Conservation (phyloP, 2,329 filamentous ascomycete genomes). For the Cercospora citrullina region DNA sequence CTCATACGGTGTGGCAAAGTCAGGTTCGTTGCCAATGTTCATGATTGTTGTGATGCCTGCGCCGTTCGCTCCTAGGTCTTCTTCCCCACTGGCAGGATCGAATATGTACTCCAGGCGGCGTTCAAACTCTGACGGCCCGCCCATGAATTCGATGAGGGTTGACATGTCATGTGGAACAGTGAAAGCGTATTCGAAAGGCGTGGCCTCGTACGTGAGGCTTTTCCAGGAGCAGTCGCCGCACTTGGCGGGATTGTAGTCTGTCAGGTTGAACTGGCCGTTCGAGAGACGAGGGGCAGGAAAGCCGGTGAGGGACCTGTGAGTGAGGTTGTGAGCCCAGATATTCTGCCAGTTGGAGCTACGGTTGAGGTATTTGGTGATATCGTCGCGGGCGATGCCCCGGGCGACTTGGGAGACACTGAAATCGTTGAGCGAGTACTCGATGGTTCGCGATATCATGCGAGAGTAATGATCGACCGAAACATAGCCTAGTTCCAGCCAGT, state of each 20-base stretch:
- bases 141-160: slow-evolving; percentile 47
- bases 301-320: slow-evolving; percentile 39
- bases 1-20: slow-evolving; percentile 38
- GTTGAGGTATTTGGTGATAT: slow-evolving; percentile 42
- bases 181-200: slow-evolving; percentile 48
- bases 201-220: slow-evolving; percentile 46
- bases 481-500: slow-evolving; percentile 48
- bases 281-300: slow-evolving; percentile 35
- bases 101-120: slow-evolving; percentile 46
- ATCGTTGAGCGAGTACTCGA: slow-evolving; percentile 49
- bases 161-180: slow-evolving; percentile 47
- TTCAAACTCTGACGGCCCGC: slow-evolving; percentile 43
- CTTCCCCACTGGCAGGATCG: slow-evolving; percentile 40
- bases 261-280: slow-evolving; percentile 35
- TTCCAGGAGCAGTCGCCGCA: slow-evolving; percentile 47
- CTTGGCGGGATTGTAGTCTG: slow-evolving; percentile 44
- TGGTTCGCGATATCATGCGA: slow-evolving; percentile 43
- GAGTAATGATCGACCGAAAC: slow-evolving; percentile 41
- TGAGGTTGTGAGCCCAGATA: slow-evolving; percentile 43
- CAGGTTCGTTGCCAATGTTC: slow-evolving; percentile 41
- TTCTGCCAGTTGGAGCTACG: slow-evolving; percentile 46
- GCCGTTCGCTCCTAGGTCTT: slow-evolving; percentile 40
- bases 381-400: slow-evolving; percentile 43
- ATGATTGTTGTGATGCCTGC: slow-evolving; percentile 41
- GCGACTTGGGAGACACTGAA: slow-evolving; percentile 47